phyloP scores from a whole-genome alignment of 2,329 filamentous ascomycete species.

The Ascosphaera aggregata region DNA sequence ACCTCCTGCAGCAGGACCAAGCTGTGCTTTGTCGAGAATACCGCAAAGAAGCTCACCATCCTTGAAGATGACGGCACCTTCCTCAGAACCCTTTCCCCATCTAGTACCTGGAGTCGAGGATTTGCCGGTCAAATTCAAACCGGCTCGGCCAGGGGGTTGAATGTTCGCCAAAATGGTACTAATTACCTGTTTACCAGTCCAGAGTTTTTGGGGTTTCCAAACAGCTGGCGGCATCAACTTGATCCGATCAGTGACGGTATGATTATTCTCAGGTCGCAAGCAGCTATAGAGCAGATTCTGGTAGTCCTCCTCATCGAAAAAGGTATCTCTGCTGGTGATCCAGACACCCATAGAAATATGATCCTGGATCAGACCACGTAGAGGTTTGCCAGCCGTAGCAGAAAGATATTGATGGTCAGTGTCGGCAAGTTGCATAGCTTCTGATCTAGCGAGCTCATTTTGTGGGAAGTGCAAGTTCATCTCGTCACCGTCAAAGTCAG shows the following conservation, averaged over 20 bases:
- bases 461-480: conserved; percentile 99
- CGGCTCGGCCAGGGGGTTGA: conserved; percentile 48
- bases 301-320: conserved; percentile 73
- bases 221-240: conserved; percentile 61
- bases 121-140: conserved; percentile 57
- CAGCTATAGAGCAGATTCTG: conserved; percentile 86
- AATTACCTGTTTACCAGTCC: conserved; percentile 94
- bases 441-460: conserved; percentile 79
- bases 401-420: conserved; percentile 96
- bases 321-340: conserved; percentile 74
- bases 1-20: conserved; percentile 68
- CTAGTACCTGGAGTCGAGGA: conserved; percentile 54
- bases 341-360: conserved; percentile 88
- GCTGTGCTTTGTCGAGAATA: conserved; percentile 87
- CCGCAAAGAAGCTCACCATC: conserved; percentile 74
- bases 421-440: conserved; percentile 81
- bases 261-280: conserved; percentile 69
- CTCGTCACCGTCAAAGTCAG: conserved; percentile 96
- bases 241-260: conserved; percentile 63
- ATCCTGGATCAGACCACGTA: conserved; percentile 93
- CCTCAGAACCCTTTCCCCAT: conserved; percentile 51
- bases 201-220: conserved; percentile 55
- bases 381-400: conserved; percentile 74
- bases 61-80: conserved; percentile 58
- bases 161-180: conserved; percentile 88